Percentiles rank a stretch among this genome's conserved stretches.
phyloP scores from a whole-genome alignment of 192 early-diverging fungal species.

The Phlyctochytrium arcticum region DNA sequence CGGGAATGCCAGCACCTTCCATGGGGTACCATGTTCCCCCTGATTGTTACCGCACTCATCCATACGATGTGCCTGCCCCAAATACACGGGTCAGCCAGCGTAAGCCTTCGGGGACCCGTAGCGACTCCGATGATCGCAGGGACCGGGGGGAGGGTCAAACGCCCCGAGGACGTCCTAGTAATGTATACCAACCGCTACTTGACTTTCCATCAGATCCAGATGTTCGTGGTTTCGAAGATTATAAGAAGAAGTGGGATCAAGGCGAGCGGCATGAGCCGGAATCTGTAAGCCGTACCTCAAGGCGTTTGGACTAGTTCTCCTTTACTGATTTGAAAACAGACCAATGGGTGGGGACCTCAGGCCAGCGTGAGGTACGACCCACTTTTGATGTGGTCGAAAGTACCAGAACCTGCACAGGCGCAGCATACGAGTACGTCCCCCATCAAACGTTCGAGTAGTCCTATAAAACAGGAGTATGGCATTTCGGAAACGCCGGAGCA shows the following conservation, averaged over 20 bases:
- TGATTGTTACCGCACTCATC: too few relatives aligned
- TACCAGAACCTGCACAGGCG: not conserved
- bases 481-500: too few relatives aligned
- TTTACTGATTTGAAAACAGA: too few relatives aligned
- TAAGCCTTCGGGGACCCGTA: too few relatives aligned
- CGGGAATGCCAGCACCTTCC: too few relatives aligned
- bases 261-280: not conserved
- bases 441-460: too few relatives aligned
- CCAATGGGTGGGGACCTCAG: constrained; percentile 10
- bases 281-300: too few relatives aligned
- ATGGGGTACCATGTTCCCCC: too few relatives aligned
- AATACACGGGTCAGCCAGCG: too few relatives aligned
- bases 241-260: constrained; percentile 15
- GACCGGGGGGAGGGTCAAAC: not conserved
- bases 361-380: constrained; percentile 11
- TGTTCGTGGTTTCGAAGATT: constrained; percentile 22
- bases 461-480: too few relatives aligned
- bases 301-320: too few relatives aligned
- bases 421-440: not conserved
- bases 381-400: constrained; percentile 13
- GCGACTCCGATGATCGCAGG: not conserved
- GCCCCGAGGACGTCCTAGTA: not conserved
- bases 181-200: not conserved
- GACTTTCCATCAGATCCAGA: constrained; percentile 19
- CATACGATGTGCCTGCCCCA: too few relatives aligned